phyloP scores from a whole-genome alignment of 805 yeast species.

The Candida silvicultrix region DNA sequence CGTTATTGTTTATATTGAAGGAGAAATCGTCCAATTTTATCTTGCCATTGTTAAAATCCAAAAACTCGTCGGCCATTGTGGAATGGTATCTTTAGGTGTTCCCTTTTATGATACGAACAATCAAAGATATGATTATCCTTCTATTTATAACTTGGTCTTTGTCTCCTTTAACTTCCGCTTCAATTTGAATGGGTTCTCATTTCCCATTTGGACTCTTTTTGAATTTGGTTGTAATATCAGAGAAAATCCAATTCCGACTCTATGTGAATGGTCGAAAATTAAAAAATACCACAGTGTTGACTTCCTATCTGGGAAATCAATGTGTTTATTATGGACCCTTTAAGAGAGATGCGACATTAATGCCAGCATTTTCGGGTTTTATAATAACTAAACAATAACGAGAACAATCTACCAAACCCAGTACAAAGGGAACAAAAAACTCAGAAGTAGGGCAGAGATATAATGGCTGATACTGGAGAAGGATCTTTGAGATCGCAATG shows the following conservation, averaged over 20 bases:
- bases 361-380: not conserved
- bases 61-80: constrained; percentile 19
- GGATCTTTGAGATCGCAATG: constrained; percentile 20
- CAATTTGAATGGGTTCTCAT: not conserved
- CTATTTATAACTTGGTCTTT: too few relatives aligned
- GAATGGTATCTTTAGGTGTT: not conserved
- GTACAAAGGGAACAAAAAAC: not conserved
- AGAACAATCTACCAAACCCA: not conserved
- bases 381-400: not conserved
- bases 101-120: too few relatives aligned
- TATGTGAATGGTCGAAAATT: too few relatives aligned
- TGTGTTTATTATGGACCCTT: not conserved
- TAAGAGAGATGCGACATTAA: too few relatives aligned
- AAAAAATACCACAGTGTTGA: too few relatives aligned
- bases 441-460: not conserved
- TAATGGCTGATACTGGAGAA: constrained; percentile 2
- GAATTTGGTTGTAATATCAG: not conserved
- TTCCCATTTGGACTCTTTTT: not conserved
- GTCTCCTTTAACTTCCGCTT: not conserved
- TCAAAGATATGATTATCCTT: too few relatives aligned
- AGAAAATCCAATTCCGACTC: not conserved
- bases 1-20: constrained; percentile 10
- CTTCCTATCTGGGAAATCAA: constrained; percentile 4
- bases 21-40: constrained; percentile 19
- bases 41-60: constrained; percentile 15